A percentile compares a stretch with the other conserved stretches of the same genome.
Conservation (phyloP, 495 filamentous ascomycete species). For the Staphylotrichum longicolle region DNA sequence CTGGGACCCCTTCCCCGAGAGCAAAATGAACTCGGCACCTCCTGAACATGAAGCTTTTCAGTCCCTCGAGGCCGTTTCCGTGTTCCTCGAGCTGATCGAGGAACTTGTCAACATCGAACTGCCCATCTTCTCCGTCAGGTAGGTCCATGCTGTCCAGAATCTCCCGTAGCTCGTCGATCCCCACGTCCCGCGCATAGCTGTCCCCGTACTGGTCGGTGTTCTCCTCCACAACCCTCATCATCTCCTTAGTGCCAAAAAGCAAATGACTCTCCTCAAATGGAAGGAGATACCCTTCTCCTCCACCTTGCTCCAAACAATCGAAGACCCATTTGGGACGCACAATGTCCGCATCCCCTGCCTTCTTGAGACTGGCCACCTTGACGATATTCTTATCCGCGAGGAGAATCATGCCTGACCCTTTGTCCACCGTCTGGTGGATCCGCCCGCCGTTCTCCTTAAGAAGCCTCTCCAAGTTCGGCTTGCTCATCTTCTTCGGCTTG, state of each 20-base stretch:
- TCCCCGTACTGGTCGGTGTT: constrained; percentile 78
- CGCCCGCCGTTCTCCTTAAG: constrained; percentile 87
- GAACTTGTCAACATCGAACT: constrained; percentile 43
- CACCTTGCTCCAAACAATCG: constrained; percentile 70
- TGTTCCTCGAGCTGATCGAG: constrained; percentile 55
- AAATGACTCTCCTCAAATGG: constrained; percentile 53
- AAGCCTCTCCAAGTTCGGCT: constrained; percentile 77
- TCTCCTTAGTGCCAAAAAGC: constrained; percentile 41
- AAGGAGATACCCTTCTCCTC: constrained; percentile 55
- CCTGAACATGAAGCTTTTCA: constrained; percentile 67
- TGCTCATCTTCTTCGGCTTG: constrained; percentile 61
- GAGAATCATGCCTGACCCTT: constrained; percentile 59
- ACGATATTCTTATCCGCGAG: constrained; percentile 83
- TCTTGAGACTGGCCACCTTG: constrained; percentile 79
- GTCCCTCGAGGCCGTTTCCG: constrained; percentile 48
- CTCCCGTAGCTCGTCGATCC: constrained; percentile 59
- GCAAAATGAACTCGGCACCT: constrained; percentile 57
- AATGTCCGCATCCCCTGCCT: constrained; percentile 64
- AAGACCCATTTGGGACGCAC: constrained; percentile 80
- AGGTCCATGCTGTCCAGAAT: constrained; percentile 51
- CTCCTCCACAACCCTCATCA: constrained; percentile 30
- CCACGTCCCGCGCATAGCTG: constrained; percentile 75
- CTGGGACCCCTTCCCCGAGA: constrained; percentile 17
- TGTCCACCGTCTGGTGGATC: constrained; percentile 69
- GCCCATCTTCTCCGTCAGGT: constrained; percentile 13